Evolutionary conservation across 2,329 filamentous ascomycete species (phyloP).

Genomic region (Colletotrichum destructivum): DNA sequence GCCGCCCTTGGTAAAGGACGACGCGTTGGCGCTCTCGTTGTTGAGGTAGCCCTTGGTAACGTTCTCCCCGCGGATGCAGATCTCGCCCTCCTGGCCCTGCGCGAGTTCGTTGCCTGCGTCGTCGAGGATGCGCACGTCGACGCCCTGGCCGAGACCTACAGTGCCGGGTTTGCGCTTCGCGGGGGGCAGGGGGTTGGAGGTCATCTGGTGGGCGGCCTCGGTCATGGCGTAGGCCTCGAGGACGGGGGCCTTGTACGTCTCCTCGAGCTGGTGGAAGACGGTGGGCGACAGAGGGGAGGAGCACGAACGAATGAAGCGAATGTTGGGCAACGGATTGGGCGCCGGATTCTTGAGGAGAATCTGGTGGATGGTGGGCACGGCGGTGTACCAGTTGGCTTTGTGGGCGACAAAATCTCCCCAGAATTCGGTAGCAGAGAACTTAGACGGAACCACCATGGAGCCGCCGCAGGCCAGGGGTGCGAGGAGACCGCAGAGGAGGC

Average conservation of each 20-base stretch:
- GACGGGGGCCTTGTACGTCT: slow-evolving; percentile 82
- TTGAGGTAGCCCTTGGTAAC: slow-evolving; percentile 90
- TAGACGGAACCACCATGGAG: slow-evolving; percentile 82
- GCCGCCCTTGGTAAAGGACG: slow-evolving; percentile 80
- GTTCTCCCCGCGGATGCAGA: slow-evolving; percentile 86
- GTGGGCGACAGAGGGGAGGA: slow-evolving; percentile 88
- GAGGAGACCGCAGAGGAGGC: slow-evolving; percentile 86
- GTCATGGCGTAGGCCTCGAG: slow-evolving; percentile 95
- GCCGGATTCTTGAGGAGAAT: slow-evolving; percentile 83
- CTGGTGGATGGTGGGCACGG: slow-evolving; percentile 93
- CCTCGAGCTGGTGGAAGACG: slow-evolving; percentile 84
- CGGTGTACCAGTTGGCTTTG: slow-evolving; percentile 91
- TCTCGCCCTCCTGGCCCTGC: slow-evolving; percentile 82
- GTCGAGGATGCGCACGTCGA: slow-evolving; percentile 85
- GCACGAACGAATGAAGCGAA: slow-evolving; percentile 91
- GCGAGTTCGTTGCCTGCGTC: slow-evolving; percentile 77
- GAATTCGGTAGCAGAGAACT: slow-evolving; percentile 87
- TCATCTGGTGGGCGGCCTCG: slow-evolving; percentile 90
- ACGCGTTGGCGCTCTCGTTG: slow-evolving; percentile 82
- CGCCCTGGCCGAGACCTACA: slow-evolving; percentile 87
- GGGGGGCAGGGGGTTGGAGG: slow-evolving; percentile 80
- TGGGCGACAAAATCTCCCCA: slow-evolving; percentile 83
- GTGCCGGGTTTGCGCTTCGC: slow-evolving; percentile 84
- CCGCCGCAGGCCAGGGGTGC: slow-evolving; percentile 83
- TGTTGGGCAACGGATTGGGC: slow-evolving; percentile 77